Conservation (phyloP, 169 alveolate genomes). For the Eimeria tenella region DNA sequence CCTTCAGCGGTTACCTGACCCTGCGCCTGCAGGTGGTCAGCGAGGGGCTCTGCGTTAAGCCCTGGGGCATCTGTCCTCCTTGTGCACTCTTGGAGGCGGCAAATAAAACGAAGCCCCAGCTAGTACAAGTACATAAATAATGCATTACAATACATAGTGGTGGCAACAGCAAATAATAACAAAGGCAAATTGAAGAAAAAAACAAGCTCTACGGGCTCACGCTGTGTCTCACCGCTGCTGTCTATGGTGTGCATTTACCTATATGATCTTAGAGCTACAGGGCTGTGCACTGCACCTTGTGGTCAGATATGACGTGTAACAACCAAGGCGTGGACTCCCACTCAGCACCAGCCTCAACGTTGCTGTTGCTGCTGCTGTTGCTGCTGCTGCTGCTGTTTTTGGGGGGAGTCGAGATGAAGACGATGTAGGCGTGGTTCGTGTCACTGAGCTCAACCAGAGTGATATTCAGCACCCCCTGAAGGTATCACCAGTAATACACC, state of each 20-base stretch:
- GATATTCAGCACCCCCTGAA: conserved; percentile 25
- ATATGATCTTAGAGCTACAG: background rate
- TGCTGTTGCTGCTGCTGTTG: conserved; percentile 26
- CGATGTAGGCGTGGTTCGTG: conserved; percentile 29
- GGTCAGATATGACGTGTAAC: conserved; percentile 42
- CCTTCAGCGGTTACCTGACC: background rate
- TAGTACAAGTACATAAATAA: background rate
- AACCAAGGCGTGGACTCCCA: conserved; percentile 55
- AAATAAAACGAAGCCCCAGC: conserved; percentile 51
- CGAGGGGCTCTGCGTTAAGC: background rate
- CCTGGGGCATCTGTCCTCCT: background rate
- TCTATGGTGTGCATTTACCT: background rate
- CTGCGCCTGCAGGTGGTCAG: conserved; percentile 22
- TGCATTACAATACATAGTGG: background rate
- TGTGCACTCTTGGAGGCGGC: background rate
- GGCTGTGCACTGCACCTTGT: conserved; percentile 29
- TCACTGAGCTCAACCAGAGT: conserved; percentile 26
- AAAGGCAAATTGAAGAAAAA: background rate
- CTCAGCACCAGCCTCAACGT: conserved; percentile 29
- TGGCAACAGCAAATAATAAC: background rate
- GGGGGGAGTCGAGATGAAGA: conserved; percentile 31
- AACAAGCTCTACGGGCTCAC: conserved; percentile 5
- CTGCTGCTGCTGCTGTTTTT: conserved; percentile 26
- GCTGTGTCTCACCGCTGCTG: background rate
- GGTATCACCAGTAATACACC: background rate